Percentiles rank a stretch among this genome's conserved stretches.
phyloP scores from a whole-genome alignment of 139 green algal species.

The Chlamydomonas sp. region DNA sequence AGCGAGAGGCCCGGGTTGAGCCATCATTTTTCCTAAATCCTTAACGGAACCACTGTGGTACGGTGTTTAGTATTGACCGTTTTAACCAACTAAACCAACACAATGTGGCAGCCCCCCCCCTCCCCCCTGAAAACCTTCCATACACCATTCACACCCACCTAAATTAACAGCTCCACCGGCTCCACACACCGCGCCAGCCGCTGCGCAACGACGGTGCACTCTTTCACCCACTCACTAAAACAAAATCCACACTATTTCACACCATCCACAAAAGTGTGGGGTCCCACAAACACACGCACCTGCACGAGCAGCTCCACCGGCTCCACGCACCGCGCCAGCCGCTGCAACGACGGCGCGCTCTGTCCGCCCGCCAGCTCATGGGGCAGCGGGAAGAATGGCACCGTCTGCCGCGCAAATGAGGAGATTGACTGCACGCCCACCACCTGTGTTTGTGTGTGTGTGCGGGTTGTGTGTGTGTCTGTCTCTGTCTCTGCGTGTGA shows the following conservation, averaged over 20 bases:
- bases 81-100: neutral
- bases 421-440: conserved; percentile 57
- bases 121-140: neutral
- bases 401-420: conserved; percentile 42
- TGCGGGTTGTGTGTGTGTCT: too few species aligned
- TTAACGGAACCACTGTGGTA: too few species aligned
- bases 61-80: too few species aligned
- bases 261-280: neutral
- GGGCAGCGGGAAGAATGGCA: conserved; percentile 51
- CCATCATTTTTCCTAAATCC: too few species aligned
- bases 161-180: conserved; percentile 59
- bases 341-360: conserved; percentile 3
- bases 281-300: conserved; percentile 23
- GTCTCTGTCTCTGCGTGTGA: too few species aligned
- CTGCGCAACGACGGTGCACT: conserved; percentile 4
- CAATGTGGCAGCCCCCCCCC: neutral
- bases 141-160: conserved; percentile 30
- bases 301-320: conserved; percentile 64
- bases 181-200: conserved; percentile 53
- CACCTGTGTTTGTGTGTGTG: too few species aligned
- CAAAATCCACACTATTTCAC: neutral
- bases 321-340: conserved; percentile 53
- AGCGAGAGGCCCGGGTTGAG: too few species aligned
- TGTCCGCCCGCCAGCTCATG: conserved; percentile 53
- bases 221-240: conserved; percentile 7